A percentile compares a stretch with the other conserved stretches of the same genome.
Evolutionary conservation across 345 rosid species (phyloP).

Genomic region (Odontarrhena argentea): DNA sequence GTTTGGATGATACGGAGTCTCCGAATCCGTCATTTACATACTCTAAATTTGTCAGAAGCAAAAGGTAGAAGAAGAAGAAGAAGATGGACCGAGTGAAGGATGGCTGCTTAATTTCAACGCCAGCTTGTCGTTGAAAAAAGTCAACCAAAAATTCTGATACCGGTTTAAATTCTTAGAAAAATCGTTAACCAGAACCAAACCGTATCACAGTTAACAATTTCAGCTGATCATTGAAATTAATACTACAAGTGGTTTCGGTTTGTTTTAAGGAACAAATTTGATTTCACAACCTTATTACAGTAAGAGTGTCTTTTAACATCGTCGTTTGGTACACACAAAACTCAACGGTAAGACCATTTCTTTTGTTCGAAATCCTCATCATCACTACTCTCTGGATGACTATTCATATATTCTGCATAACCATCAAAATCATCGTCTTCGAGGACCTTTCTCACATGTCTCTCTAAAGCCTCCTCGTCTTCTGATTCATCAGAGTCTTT

Average conservation of each 20-base stretch:
- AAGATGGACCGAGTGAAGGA: not conserved
- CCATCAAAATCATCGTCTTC: conserved; percentile 43
- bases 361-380: conserved; percentile 36
- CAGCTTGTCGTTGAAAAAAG: conserved; percentile 10
- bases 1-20: conserved; percentile 30
- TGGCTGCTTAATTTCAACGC: conserved; percentile 32
- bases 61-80: conserved; percentile 6
- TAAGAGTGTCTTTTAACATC: not conserved
- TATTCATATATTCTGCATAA: conserved; percentile 25
- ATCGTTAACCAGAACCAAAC: too few relatives aligned
- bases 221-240: too few relatives aligned
- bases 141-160: not conserved
- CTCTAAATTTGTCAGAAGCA: not conserved
- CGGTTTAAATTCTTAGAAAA: too few relatives aligned
- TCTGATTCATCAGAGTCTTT: conserved; percentile 33
- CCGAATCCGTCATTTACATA: conserved; percentile 45
- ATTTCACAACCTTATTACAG: conserved; percentile 26
- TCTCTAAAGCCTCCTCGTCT: conserved; percentile 33
- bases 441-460: conserved; percentile 29
- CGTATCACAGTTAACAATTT: too few relatives aligned
- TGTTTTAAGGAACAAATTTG: not conserved
- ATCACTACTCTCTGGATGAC: conserved; percentile 20
- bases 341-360: conserved; percentile 43
- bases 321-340: not conserved
- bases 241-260: too few relatives aligned